These are phyloP conservation scores for Zymoseptoria pseudotritici DNA, from an alignment of 2,329 filamentous ascomycete genomes.

Conservation along the genomic window DNA sequence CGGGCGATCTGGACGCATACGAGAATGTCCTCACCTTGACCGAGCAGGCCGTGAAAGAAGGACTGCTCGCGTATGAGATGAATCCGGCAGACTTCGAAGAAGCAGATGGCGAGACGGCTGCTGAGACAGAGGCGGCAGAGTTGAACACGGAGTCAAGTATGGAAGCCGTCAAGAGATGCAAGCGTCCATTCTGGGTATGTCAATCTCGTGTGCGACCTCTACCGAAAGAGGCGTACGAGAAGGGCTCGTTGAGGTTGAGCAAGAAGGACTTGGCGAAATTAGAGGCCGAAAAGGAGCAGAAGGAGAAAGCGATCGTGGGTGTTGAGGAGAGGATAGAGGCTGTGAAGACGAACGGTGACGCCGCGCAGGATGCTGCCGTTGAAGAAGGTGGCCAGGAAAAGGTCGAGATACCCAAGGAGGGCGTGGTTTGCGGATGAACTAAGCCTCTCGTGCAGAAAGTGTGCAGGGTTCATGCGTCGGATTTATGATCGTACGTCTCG, in stretches of 20 bases:
- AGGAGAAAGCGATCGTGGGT: conserved; percentile 21
- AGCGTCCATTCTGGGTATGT: conserved; percentile 80
- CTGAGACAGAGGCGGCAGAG: conserved; percentile 16
- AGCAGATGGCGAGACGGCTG: conserved; percentile 20
- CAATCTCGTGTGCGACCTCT: conserved; percentile 81
- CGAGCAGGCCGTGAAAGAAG: conserved; percentile 65
- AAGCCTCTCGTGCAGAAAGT: neutral
- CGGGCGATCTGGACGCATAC: conserved; percentile 66
- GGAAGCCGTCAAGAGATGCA: conserved; percentile 63
- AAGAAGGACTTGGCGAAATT: conserved; percentile 27
- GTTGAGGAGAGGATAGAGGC: conserved; percentile 25
- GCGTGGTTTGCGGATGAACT: conserved; percentile 38
- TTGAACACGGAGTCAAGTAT: conserved; percentile 31
- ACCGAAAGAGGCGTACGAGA: conserved; percentile 65
- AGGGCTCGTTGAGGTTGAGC: conserved; percentile 28
- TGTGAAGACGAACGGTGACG: conserved; percentile 10
- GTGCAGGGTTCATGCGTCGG: neutral
- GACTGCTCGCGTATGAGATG: conserved; percentile 58
- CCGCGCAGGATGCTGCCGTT: conserved; percentile 5
- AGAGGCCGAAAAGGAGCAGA: conserved; percentile 21
- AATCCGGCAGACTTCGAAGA: conserved; percentile 33
- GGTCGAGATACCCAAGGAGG: conserved; percentile 38
- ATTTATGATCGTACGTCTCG: too few species aligned
- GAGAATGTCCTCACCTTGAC: conserved; percentile 70
- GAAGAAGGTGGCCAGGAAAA: conserved; percentile 9